phyloP scores from a whole-genome alignment of 352 stramenopile genomes.

The Phytopythium ostracodes region DNA sequence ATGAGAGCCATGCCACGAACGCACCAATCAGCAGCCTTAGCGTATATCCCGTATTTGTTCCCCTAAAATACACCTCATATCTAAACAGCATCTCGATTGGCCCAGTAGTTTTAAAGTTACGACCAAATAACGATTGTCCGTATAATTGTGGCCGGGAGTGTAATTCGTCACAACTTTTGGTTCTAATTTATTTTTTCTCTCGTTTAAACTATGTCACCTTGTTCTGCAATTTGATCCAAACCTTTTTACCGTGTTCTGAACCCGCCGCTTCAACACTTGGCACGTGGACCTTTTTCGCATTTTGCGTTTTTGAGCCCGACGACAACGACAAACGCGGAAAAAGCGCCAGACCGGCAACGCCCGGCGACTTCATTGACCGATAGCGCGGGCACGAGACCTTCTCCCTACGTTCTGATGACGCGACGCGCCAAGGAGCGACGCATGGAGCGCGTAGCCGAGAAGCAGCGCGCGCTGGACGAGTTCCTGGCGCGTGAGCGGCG shows the following conservation, averaged over 20 bases:
- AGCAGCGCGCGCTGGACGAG: conserved; percentile 42
- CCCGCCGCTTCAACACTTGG: background rate
- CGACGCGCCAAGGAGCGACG: conserved; percentile 72
- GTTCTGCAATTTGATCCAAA: too few species aligned
- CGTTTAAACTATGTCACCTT: background rate
- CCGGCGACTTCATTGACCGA: background rate
- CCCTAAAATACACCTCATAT: too few species aligned
- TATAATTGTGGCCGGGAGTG: too few species aligned
- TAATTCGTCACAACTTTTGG: background rate
- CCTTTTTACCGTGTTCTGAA: too few species aligned
- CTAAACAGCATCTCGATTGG: too few species aligned
- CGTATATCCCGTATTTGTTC: too few species aligned
- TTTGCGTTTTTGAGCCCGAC: background rate
- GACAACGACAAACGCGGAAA: background rate
- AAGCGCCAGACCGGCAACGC: background rate
- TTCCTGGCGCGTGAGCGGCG: conserved; percentile 28
- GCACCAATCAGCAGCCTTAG: too few species aligned
- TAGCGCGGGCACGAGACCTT: background rate
- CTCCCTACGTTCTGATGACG: conserved; percentile 39
- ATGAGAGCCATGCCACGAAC: too few species aligned
- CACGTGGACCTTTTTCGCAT: background rate
- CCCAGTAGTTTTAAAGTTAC: too few species aligned
- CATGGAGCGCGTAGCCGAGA: conserved; percentile 53
- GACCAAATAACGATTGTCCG: too few species aligned
- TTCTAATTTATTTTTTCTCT: background rate